phyloP scores from a whole-genome alignment of 768 basidiomycete species.

The Russula sp. region DNA sequence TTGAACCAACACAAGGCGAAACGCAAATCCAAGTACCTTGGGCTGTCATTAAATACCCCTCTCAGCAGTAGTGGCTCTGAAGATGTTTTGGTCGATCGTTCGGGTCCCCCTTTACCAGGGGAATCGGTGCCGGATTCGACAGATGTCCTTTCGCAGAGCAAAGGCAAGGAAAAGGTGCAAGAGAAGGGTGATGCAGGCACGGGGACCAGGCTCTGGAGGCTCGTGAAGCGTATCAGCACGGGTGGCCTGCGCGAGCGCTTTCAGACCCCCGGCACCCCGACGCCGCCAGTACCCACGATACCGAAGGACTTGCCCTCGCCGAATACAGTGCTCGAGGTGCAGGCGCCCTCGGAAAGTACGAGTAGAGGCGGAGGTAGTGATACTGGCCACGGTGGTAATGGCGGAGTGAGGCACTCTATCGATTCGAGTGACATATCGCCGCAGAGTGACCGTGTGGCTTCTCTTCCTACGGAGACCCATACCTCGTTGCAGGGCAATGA shows the following conservation, averaged over 20 bases:
- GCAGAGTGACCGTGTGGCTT: constrained; percentile 11
- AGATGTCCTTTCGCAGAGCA: not conserved
- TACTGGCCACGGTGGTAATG: not conserved
- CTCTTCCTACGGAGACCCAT: constrained; percentile 24
- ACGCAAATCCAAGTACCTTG: constrained; percentile 21
- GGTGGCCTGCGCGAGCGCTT: constrained; percentile 61
- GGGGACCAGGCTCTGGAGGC: constrained; percentile 54
- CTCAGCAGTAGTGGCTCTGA: not conserved
- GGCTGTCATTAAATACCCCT: constrained; percentile 18
- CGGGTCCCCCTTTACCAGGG: not conserved
- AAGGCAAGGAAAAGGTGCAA: constrained; percentile 32
- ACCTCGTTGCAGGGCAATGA: not conserved
- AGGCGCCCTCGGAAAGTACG: constrained; percentile 17
- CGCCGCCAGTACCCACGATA: constrained; percentile 61
- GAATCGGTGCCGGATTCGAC: constrained; percentile 6
- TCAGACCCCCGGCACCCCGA: constrained; percentile 30
- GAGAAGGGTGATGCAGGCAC: constrained; percentile 35
- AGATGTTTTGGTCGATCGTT: not conserved
- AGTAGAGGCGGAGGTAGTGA: constrained; percentile 4
- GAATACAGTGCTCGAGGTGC: constrained; percentile 34
- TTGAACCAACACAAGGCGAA: constrained; percentile 15
- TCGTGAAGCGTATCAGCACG: constrained; percentile 68
- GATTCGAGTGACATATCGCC: constrained; percentile 34
- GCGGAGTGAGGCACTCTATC: constrained; percentile 31
- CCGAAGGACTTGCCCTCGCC: constrained; percentile 43